Evolutionary conservation across 345 rosid genomes (phyloP).

Genomic region (Luvunga scandens): DNA sequence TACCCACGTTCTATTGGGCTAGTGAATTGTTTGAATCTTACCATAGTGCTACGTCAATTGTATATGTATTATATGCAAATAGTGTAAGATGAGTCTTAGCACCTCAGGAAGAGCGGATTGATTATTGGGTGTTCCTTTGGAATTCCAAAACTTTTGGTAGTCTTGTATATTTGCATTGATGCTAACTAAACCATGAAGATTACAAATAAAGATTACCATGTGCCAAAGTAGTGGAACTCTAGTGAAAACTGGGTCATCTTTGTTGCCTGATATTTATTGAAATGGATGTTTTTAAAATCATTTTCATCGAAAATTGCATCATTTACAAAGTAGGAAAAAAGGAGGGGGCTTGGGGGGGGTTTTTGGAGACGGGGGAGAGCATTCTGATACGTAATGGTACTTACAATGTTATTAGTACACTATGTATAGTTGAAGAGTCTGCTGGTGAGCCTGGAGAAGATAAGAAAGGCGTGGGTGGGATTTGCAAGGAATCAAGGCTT

Average conservation of each 20-base stretch:
- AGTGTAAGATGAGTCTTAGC: conserved; percentile 28
- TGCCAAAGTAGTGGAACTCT: background rate
- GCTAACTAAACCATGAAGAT: background rate
- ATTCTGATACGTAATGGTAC: background rate
- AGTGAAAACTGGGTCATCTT: no score
- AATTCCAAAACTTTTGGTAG: background rate
- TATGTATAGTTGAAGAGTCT: background rate
- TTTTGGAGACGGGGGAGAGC: background rate
- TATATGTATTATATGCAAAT: conserved; percentile 31
- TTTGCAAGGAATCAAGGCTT: background rate
- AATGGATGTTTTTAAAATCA: no score
- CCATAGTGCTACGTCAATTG: conserved; percentile 20
- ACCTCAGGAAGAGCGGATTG: conserved; percentile 5
- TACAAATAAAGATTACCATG: background rate
- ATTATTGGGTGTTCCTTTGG: background rate
- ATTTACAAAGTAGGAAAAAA: no score
- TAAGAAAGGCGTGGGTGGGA: conserved; percentile 16
- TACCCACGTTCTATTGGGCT: conserved; percentile 15
- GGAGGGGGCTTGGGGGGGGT: no score
- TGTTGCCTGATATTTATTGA: no score
- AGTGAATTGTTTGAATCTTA: conserved; percentile 24
- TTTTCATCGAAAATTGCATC: no score
- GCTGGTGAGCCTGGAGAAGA: conserved; percentile 5
- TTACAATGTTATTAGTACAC: background rate
- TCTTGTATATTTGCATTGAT: background rate